Evolutionary conservation across 108 stramenopile genomes (phyloP).

Genomic region (Fistulifera pelliculosa): DNA sequence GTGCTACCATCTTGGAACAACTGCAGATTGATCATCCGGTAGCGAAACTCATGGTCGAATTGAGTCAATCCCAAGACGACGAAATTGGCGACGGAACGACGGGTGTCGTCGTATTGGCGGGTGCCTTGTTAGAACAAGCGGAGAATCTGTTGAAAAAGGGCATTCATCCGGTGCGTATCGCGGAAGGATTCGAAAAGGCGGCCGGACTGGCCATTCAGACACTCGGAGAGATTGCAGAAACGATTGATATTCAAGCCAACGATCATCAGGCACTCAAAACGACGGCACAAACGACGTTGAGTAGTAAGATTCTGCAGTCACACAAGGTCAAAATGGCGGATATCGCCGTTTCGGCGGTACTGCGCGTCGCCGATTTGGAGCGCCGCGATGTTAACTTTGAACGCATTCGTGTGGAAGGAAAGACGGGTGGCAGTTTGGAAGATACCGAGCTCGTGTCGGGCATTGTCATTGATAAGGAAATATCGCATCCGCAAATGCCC

Average conservation of each 20-base stretch:
- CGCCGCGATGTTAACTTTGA: slow-evolving; percentile 98
- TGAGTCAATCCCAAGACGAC: slow-evolving; percentile 92
- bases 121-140: slow-evolving; percentile 97
- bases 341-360: slow-evolving; percentile 93
- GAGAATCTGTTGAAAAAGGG: slow-evolving; percentile 86
- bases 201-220: slow-evolving; percentile 83
- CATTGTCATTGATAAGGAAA: slow-evolving; percentile 98
- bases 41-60: slow-evolving; percentile 95
- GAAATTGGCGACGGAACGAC: slow-evolving; percentile 99
- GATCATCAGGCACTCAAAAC: slow-evolving; percentile 80
- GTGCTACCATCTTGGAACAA: slow-evolving; percentile 95
- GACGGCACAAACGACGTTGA: slow-evolving; percentile 96
- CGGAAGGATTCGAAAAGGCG: slow-evolving; percentile 95
- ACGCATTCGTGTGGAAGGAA: slow-evolving; percentile 99
- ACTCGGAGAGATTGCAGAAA: slow-evolving; percentile 83
- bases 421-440: slow-evolving; percentile 94
- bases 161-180: slow-evolving; percentile 95
- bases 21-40: slow-evolving; percentile 96
- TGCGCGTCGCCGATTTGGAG: slow-evolving; percentile 94
- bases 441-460: slow-evolving; percentile 97
- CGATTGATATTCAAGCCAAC: slow-evolving; percentile 77
- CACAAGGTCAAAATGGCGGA: slow-evolving; percentile 94
- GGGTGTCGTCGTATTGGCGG: slow-evolving; percentile 97
- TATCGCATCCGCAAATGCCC: slow-evolving; percentile 96
- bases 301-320: slow-evolving; percentile 95